Evolutionary conservation across 1,284 basidiomycete genomes (phyloP), one percentile per base, ranked within the genome.

Genomic region (Moesziomyces antarcticus): DNA sequence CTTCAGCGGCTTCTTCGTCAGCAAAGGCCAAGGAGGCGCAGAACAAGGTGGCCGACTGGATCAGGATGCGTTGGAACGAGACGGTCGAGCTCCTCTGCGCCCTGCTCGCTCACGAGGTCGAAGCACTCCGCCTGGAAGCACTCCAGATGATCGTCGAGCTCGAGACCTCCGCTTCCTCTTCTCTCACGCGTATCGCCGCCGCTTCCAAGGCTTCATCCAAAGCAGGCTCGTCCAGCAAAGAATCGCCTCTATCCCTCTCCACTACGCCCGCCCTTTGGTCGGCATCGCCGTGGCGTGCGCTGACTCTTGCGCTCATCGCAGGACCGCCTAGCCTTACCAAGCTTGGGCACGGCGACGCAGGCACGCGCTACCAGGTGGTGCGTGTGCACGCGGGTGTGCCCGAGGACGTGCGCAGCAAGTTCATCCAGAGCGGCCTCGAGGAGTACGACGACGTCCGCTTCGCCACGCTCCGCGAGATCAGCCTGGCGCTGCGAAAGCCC

Each of bases 401-500:
- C 3, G 63, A 73, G n/a, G 82, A 84, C 30, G 63, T 84, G 13
- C 42, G 76, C 4, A 68, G 47, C 14, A 63, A 62, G 25, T 78
- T 84, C 11, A 70, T 73, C 8, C 71, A 80, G 14, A 74, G 69
- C 27, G 78, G 73, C 3, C 46, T 82, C 42, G 73, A 84, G 24
- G 64, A 78, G 49, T 82, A 95, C 82, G 93, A 95, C 72, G 82
- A 84, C 82, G 87, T 98, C 25, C 90, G 95, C 61, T 97, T 92
- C 91, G 93, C 92, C 84, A 97, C 97, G 86, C 88, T 97, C 64
- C 89, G 92, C 41, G 94, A 97, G 79, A 87, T 92, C 27, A 89
- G 70, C 21, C 51, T 58, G 6, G 49, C 66, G 25, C 65, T 79
- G 24, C 70, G 71, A 16, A 56, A 52, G 24, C 66, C 71, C 18